Conservation (phyloP, 257 asterid species). For the Plectranthus barbatus region DNA sequence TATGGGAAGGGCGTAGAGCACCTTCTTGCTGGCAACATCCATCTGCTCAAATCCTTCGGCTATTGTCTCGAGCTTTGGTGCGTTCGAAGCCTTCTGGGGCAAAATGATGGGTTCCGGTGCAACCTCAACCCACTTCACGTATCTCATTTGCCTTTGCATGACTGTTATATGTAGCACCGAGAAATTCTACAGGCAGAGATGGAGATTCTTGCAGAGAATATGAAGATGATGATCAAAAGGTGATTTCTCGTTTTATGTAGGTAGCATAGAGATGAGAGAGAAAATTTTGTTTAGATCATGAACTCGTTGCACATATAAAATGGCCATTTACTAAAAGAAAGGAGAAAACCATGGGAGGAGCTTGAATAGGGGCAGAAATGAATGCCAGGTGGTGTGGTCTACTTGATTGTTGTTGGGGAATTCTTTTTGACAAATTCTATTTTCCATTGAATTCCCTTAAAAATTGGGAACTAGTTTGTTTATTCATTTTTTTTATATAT, state of each 20-base stretch:
- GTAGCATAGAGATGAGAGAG: conserved; percentile 12
- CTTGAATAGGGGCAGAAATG: conserved; percentile 7
- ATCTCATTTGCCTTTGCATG: conserved; percentile 38
- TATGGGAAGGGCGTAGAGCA: conserved; percentile 25
- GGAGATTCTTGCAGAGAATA: not conserved
- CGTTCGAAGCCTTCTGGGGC: conserved; percentile 34
- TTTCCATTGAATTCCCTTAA: not conserved
- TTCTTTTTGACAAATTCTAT: not conserved
- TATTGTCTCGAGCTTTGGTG: conserved; percentile 48
- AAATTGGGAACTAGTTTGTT: not conserved
- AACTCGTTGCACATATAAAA: conserved; percentile 6
- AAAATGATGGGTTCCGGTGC: conserved; percentile 44
- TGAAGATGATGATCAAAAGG: not conserved
- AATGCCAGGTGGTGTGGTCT: conserved; percentile 13
- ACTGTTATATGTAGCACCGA: not conserved
- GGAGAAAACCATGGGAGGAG: conserved; percentile 15
- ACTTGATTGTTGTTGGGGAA: conserved; percentile 3
- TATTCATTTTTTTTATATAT: no score
- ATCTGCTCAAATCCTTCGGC: conserved; percentile 28
- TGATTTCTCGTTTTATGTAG: not conserved
- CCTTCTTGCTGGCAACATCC: conserved; percentile 16
- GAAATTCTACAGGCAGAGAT: not conserved
- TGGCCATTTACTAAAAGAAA: not conserved
- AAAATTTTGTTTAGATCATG: not conserved
- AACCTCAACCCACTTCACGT: conserved; percentile 38